phyloP scores from a whole-genome alignment of 768 basidiomycete species.

The Naganishia randhawae region DNA sequence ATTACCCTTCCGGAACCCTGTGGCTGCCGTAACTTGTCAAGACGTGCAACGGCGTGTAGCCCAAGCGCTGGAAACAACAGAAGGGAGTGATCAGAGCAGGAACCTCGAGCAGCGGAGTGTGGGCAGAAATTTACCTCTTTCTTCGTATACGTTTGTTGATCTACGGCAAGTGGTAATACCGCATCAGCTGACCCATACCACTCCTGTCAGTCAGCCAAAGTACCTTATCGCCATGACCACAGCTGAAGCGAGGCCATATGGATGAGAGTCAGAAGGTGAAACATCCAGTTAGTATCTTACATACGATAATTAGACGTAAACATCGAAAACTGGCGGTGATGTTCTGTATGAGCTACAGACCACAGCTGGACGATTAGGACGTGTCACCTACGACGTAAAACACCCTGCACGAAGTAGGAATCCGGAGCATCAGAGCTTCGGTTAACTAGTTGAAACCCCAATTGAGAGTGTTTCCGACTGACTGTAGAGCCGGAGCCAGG shows the following conservation, averaged over 20 bases:
- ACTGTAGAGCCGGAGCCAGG: conserved; percentile 42
- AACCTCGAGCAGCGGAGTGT: neutral
- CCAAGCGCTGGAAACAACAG: neutral
- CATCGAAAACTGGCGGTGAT: neutral
- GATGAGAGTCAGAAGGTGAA: neutral
- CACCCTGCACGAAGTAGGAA: neutral
- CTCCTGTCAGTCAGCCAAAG: neutral
- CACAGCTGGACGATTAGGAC: neutral
- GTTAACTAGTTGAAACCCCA: neutral
- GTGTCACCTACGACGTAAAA: neutral
- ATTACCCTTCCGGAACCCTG: neutral
- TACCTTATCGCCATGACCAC: conserved; percentile 13
- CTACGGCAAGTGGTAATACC: conserved; percentile 37
- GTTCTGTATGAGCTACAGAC: neutral
- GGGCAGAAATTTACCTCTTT: conserved; percentile 33
- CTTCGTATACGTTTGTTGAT: conserved; percentile 49
- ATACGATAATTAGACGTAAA: conserved; percentile 22
- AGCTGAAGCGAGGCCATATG: neutral
- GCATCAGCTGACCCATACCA: neutral
- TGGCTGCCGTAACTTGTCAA: neutral
- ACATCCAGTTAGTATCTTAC: too few species aligned
- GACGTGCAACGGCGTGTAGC: neutral
- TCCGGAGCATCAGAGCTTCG: too few species aligned
- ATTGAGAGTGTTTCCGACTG: conserved; percentile 5
- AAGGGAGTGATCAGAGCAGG: neutral